Evolutionary conservation across 306 rosid species (phyloP), one percentile per base, ranked within the genome.

Genomic region (Cucurbita moschata): DNA sequence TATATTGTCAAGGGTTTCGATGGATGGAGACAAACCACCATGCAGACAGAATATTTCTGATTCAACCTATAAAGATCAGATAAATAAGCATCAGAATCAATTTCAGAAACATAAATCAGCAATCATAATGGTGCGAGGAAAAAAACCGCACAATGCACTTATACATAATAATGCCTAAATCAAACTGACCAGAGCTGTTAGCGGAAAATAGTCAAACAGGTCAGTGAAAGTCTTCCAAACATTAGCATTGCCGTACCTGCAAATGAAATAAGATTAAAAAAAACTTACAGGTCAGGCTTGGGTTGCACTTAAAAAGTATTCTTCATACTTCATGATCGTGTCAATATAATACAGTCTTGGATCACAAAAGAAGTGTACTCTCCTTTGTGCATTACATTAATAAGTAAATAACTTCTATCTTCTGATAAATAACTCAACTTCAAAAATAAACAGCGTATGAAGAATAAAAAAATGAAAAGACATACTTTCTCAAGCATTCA

Each of bases 191-290:
- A 94, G 71, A 40, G 99, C 97, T 73, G 99, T 91, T 82, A 91
- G 85, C 0, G 99, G 99, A 74, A 94, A 94, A 85, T 91, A 94
- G 86, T 94, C 99, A 79, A 94, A 94, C 80, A 94, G 82, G 81
- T 94, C 96, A 4, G 99, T 94, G 77, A 94, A 92, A 78, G 69
- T 87, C 91, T 92, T 92, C 98, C 96, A 92, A 75, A 92, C 98
- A 86, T 85, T 94, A 75, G 99, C 99, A 78, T 85, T 91, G 65
- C 99, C 99, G 82, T 89, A 94, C 96, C 97, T 94, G 88, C 77
- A 81, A 71, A 81, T 38, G 78, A 64, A 83, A 77, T n/a, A 65
- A 37, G 38, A 61, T 15, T 39, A 39, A 5, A 39, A 46, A 52
- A 53, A 66, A 70, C 53, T 12, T 69, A 30, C 73, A 68, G 73